phyloP scores from a whole-genome alignment of 1,284 basidiomycete genomes.

The Ceraceosorus bombacis region DNA sequence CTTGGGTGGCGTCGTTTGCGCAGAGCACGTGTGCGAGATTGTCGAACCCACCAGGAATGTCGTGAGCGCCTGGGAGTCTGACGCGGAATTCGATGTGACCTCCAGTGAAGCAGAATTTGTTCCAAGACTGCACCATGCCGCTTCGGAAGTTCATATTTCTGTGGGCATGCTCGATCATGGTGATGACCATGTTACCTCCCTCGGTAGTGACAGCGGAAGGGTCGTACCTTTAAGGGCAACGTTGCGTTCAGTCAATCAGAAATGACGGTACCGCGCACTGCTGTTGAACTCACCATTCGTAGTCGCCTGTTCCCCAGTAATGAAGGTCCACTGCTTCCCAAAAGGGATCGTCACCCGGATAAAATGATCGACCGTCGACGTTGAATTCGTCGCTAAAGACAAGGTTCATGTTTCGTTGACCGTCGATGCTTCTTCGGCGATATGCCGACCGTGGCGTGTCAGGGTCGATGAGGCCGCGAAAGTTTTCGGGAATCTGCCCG shows the following conservation, averaged over 20 bases:
- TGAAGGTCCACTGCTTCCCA: slow-evolving; percentile 66
- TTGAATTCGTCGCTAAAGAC: slow-evolving; percentile 49
- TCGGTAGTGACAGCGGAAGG: slow-evolving; percentile 71
- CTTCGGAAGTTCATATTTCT: slow-evolving; percentile 64
- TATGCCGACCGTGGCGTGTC: slow-evolving; percentile 45
- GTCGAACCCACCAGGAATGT: slow-evolving; percentile 23
- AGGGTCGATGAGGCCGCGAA: slow-evolving; percentile 40
- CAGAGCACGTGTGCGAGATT: no score
- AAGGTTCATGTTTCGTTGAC: slow-evolving; percentile 34
- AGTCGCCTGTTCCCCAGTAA: slow-evolving; percentile 56
- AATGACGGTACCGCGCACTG: no score
- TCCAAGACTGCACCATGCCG: slow-evolving; percentile 59
- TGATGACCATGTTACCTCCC: slow-evolving; percentile 71
- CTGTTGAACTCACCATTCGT: no score
- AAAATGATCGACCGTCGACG: slow-evolving; percentile 53
- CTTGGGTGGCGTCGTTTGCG: no score
- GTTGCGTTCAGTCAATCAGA: no score
- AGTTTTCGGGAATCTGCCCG: slow-evolving; percentile 29
- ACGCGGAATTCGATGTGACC: slow-evolving; percentile 65
- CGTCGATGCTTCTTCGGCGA: slow-evolving; percentile 52
- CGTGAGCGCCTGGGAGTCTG: slow-evolving; percentile 70
- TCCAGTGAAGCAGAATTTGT: slow-evolving; percentile 89
- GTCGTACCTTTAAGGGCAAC: slow-evolving; percentile 55
- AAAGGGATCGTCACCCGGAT: slow-evolving; percentile 57
- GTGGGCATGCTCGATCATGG: slow-evolving; percentile 44